Base-by-base conservation (phyloP, 495 filamentous ascomycete species). In the Aspergillus panamensis region DNA sequence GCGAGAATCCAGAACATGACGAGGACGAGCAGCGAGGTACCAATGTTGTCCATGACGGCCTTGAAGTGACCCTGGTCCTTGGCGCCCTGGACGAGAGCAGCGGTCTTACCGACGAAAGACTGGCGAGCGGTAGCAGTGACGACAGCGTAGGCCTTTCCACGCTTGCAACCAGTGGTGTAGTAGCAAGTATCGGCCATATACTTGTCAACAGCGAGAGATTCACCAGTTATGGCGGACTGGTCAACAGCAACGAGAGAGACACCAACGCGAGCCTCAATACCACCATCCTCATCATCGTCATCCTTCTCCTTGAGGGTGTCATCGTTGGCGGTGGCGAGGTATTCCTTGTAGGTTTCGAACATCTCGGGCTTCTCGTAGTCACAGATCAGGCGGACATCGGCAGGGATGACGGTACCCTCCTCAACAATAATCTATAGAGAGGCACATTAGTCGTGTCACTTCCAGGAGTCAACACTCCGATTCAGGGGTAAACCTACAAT, bases 21-120 rank as follows among this genome's bases (percentile, higher is more conserved):
- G 52, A 89, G 75, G 66, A 89, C 85, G 58, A 88, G 76, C 35
- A 88, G 77, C 53, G 81, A 71, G 59, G 90, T 95, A 74, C 86
- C 86, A 59, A 89, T 89, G 69, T 82, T 84, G 82, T 89, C 85
- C 86, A 89, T 89, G 79, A 89, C 87, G 62, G 86, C 86, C 76
- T 89, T 89, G 83, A 89, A 89, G 76, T 89, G 86, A 79, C 86
- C 86, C 54, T 80, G 74, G 69, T 88, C 86, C 68, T 87, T 75
- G 62, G 86, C 86, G 61, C 85, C 85, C 69, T 88, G 80, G 16
- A 89, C 86, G 50, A 88, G 79, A 66, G 80, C 78, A 61, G 86
- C 86, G 55, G 86, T 89, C 67, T 83, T 82, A 72, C 86, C 86
- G 69, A 88, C 85, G 77, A 89, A 89, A 51, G 86, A 88, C 73